phyloP scores from a whole-genome alignment of 1,284 basidiomycete genomes.

The Waitea zeae region DNA sequence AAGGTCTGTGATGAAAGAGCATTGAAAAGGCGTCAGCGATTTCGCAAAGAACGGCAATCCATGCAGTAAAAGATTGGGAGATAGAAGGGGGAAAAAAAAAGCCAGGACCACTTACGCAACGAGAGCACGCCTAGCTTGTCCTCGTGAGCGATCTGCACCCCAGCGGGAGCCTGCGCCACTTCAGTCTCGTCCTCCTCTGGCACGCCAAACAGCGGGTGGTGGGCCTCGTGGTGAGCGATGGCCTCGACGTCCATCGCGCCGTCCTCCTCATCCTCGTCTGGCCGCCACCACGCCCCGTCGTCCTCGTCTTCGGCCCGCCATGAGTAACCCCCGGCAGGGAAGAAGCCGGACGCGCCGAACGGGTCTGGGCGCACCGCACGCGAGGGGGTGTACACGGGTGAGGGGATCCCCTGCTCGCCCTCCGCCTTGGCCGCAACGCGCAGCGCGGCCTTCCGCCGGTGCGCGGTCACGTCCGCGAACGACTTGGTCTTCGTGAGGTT shows the following conservation, averaged over 20 bases:
- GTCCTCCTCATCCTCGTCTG: constrained; percentile 13
- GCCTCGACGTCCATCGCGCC: too few relatives aligned
- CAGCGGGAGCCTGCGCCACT: constrained; percentile 10
- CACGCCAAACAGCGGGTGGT: constrained; percentile 9
- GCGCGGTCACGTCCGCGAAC: too few relatives aligned
- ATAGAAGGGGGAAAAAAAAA: too few relatives aligned
- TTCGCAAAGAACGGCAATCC: too few relatives aligned
- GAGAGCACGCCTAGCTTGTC: constrained; percentile 31
- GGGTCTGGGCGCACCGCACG: too few relatives aligned
- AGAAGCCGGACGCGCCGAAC: constrained; percentile 31
- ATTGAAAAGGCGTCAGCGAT: too few relatives aligned
- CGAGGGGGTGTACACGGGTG: too few relatives aligned
- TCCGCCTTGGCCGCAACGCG: too few relatives aligned
- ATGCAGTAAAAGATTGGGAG: too few relatives aligned
- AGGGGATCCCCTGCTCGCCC: too few relatives aligned
- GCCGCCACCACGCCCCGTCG: constrained; percentile 23
- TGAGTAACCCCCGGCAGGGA: constrained; percentile 26
- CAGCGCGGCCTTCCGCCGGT: too few relatives aligned
- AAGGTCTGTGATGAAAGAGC: too few relatives aligned
- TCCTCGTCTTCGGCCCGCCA: constrained; percentile 9
- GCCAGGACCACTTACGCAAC: constrained; percentile 15
- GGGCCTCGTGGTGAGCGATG: constrained; percentile 6
- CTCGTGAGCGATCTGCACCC: constrained; percentile 18
- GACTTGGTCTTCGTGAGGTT: not conserved
- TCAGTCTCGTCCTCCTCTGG: constrained; percentile 12